Evolutionary conservation across 306 rosid species (phyloP), one percentile per base, ranked within the genome.

Genomic region (Pyrus communis): DNA sequence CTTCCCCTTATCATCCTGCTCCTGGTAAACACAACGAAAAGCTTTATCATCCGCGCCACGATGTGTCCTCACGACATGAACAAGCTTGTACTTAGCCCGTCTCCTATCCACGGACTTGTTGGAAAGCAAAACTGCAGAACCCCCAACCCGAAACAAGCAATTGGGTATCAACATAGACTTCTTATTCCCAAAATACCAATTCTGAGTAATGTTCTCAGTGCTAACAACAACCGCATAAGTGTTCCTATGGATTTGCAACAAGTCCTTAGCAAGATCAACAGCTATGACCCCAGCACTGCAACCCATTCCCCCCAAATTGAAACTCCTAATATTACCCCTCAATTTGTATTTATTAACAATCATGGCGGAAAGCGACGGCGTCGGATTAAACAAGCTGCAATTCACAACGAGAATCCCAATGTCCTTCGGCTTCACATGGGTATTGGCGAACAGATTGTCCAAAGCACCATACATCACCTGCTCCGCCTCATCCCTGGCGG

Each of bases 261-360:
- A 72, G 64, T 91, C 96, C 82, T 86, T 89, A 0, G 96, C 96
- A 21, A 91, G 86, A 78, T 91, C 96, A 73, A 86, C 71, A 4
- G 96, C 93, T 52, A 91, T 89, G 62, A 91, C 96, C 62, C 93
- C 96, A 69, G 91, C 90, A 77, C 96, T 86, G 17, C 96, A 91
- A 4, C 91, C 96, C 96, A 91, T 91, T 51, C 96, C 96, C 4
- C 96, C 96, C 73, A 91, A 69, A 85, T 89, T 91, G n/a, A 79
- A 91, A 75, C 96, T 91, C 78, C 88, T 74, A 42, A 91, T 83
- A 54, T 89, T 89, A 49, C 93, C 96, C 83, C 93, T 86, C 75
- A 91, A 27, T 28, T 85, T 87, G 70, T 91, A 91, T 77, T 80
- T 91, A 21, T 91, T 91, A 66, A 88, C 90, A 75, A 90, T 88